Conservation (phyloP, 805 yeast species). For the Nadsonia fulvescens region DNA sequence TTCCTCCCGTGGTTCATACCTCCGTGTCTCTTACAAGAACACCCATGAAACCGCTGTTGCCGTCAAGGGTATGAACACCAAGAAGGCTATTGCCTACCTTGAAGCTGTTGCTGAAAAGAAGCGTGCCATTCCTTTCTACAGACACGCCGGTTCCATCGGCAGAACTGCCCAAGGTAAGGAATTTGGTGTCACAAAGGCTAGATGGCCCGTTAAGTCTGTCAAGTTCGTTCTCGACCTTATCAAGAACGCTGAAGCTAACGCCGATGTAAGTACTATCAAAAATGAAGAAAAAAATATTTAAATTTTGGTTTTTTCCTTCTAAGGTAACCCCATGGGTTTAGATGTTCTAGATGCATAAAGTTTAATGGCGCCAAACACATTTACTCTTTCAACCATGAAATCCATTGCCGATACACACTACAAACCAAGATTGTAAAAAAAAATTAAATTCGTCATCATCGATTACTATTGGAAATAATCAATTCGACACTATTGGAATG, state of each 20-base stretch:
- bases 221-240: conserved; percentile 86
- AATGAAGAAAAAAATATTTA: too few relatives aligned
- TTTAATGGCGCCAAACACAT: too few relatives aligned
- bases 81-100: conserved; percentile 89
- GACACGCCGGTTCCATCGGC: conserved; percentile 91
- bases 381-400: too few relatives aligned
- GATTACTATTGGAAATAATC: too few relatives aligned
- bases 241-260: conserved; percentile 96
- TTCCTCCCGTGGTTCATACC: conserved; percentile 97
- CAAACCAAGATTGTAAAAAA: too few relatives aligned
- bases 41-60: conserved; percentile 99
- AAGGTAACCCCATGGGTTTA: too few relatives aligned
- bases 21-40: conserved; percentile 99
- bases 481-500: too few relatives aligned
- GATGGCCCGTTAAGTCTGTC: conserved; percentile 99
- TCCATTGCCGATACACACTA: too few relatives aligned
- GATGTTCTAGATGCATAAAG: too few relatives aligned
- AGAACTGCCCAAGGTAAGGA: conserved; percentile 99
- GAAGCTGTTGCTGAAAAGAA: conserved; percentile 92
- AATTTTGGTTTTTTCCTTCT: too few relatives aligned
- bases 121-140: conserved; percentile 99
- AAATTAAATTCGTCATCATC: too few relatives aligned
- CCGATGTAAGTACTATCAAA: too few relatives aligned
- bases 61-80: conserved; percentile 93
- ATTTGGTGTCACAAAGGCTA: conserved; percentile 98